These are phyloP conservation scores for Gossypium davidsonii DNA, from an alignment of 441 rosid genomes.

Conservation along the genomic window DNA sequence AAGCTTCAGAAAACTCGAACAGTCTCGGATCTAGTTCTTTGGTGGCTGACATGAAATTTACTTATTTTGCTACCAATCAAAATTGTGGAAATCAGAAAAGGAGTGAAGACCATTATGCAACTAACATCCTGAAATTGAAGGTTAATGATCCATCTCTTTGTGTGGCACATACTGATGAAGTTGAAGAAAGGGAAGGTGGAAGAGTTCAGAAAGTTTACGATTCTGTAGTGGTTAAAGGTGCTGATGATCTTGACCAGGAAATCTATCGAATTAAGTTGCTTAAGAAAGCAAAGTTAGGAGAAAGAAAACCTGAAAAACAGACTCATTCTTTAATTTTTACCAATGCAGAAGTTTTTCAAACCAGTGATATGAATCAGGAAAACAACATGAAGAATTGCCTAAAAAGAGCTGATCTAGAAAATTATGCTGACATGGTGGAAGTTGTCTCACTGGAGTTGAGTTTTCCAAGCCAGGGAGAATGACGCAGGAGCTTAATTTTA, in stretches of 20 bases:
- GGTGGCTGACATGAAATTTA: slow-evolving; percentile 92
- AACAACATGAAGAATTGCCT: no score
- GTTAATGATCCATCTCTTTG: slow-evolving; percentile 91
- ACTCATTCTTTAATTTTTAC: slow-evolving; percentile 79
- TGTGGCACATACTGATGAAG: slow-evolving; percentile 93
- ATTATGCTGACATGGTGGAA: no score
- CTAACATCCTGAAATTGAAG: slow-evolving; percentile 93
- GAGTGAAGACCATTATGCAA: slow-evolving; percentile 90
- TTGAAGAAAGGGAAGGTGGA: slow-evolving; percentile 79
- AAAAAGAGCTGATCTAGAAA: no score
- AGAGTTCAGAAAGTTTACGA: slow-evolving; percentile 72
- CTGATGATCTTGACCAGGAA: slow-evolving; percentile 95
- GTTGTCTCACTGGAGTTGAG: no score
- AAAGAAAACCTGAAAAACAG: slow-evolving; percentile 95
- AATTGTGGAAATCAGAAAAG: slow-evolving; percentile 90
- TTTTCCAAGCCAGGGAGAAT: no score
- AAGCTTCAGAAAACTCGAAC: no score
- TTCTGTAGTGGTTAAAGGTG: slow-evolving; percentile 88
- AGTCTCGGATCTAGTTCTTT: no score
- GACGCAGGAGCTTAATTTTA: no score
- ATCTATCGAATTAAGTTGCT: slow-evolving; percentile 84
- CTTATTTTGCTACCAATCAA: slow-evolving; percentile 95
- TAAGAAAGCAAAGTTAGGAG: slow-evolving; percentile 33
- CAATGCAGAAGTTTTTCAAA: slow-evolving; percentile 84
- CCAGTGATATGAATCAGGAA: slow-evolving; percentile 94